Evolutionary conservation across 441 rosid genomes (phyloP).

Genomic region (Brassica hybrid): DNA sequence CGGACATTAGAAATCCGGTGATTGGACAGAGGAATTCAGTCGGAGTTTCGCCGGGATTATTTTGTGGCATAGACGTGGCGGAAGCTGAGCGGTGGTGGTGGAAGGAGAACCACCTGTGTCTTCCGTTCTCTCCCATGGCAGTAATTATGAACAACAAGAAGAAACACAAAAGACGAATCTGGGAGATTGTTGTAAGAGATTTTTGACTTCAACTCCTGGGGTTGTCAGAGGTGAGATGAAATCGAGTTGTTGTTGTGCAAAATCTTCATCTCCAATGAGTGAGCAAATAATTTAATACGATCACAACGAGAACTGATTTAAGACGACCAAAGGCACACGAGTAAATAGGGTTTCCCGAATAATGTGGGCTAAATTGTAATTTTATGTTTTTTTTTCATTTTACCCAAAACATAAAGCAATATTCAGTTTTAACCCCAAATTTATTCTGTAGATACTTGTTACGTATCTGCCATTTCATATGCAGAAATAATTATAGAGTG

Average conservation of each 20-base stretch:
- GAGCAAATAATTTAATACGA: slow-evolving; percentile 1
- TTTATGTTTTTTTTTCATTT: background rate
- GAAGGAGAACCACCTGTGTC: slow-evolving; percentile 71
- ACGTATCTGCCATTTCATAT: background rate
- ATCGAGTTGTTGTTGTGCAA: slow-evolving; percentile 52
- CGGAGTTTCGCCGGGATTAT: slow-evolving; percentile 46
- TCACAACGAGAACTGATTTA: background rate
- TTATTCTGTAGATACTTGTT: background rate
- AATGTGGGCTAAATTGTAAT: slow-evolving; percentile 17
- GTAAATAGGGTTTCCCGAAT: background rate
- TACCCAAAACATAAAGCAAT: background rate
- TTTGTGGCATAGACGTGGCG: slow-evolving; percentile 23
- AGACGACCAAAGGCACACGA: background rate
- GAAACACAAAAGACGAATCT: slow-evolving; percentile 9
- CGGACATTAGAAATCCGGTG: slow-evolving; percentile 54
- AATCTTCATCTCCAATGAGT: slow-evolving; percentile 57
- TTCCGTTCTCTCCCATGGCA: slow-evolving; percentile 74
- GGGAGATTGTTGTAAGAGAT: slow-evolving; percentile 26
- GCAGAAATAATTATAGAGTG: background rate
- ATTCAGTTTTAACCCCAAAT: slow-evolving; percentile 19
- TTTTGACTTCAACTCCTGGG: slow-evolving; percentile 24
- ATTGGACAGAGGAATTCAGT: slow-evolving; percentile 58
- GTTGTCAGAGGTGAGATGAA: slow-evolving; percentile 59
- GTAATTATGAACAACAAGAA: background rate
- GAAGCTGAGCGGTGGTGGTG: slow-evolving; percentile 50